These are phyloP conservation scores for Lathyrus sativus DNA, from an alignment of 306 rosid species.

Conservation along the genomic window DNA sequence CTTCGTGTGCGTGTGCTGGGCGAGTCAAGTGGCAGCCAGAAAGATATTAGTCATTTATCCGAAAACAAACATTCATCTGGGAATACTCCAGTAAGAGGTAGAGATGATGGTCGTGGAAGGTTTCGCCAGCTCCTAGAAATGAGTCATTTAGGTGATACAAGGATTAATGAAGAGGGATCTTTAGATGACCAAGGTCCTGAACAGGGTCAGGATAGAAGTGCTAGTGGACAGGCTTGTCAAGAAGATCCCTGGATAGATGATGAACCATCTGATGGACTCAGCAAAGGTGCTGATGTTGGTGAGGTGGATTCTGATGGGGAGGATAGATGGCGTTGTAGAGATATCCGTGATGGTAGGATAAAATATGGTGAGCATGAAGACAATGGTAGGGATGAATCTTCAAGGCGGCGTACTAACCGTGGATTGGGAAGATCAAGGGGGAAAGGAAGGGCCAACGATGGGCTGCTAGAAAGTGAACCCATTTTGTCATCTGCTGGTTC, in stretches of 20 bases:
- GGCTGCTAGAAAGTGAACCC: conserved; percentile 66
- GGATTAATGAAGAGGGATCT: conserved; percentile 65
- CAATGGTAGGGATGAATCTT: conserved; percentile 70
- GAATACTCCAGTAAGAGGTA: conserved; percentile 53
- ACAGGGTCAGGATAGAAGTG: conserved; percentile 61
- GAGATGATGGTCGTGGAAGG: conserved; percentile 80
- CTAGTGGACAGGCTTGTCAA: conserved; percentile 50
- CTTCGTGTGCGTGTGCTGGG: conserved; percentile 88
- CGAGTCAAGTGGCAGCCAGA: conserved; percentile 73
- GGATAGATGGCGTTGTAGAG: conserved; percentile 68
- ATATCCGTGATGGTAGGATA: conserved; percentile 66
- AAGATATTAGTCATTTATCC: conserved; percentile 61
- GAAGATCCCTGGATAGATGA: conserved; percentile 68
- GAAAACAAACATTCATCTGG: conserved; percentile 65
- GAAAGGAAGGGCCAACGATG: conserved; percentile 80
- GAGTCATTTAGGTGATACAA: conserved; percentile 67
- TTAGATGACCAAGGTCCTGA: conserved; percentile 65
- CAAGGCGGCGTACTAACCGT: conserved; percentile 77
- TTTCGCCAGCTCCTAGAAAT: conserved; percentile 75
- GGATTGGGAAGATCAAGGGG: conserved; percentile 71
- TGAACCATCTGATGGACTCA: conserved; percentile 58
- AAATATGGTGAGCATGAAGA: conserved; percentile 77
- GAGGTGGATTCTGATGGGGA: conserved; percentile 61
- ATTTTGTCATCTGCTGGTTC: conserved; percentile 73
- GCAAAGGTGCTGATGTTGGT: conserved; percentile 46